phyloP scores from a whole-genome alignment of 208 protist species.

The Acanthamoeba lenticulata region DNA sequence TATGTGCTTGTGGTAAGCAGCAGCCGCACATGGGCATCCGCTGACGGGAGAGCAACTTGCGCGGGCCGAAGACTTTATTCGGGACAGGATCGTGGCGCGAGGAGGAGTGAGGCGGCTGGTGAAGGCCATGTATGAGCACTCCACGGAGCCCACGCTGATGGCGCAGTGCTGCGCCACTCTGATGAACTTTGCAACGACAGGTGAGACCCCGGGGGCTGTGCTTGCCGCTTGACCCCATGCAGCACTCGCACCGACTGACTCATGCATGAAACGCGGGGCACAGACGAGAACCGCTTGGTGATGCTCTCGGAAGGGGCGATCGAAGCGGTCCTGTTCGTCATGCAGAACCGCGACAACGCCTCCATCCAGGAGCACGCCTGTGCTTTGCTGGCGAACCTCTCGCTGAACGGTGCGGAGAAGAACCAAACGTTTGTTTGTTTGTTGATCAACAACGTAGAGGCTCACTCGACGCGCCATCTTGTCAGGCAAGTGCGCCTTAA shows the following conservation, averaged over 20 bases:
- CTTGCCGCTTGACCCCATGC: not conserved
- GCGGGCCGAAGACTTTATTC: not conserved
- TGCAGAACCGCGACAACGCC: constrained; percentile 1
- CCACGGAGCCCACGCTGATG: not conserved
- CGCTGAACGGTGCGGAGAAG: not conserved
- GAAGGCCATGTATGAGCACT: constrained; percentile 19
- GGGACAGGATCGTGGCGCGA: not conserved
- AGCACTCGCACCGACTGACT: too few relatives aligned
- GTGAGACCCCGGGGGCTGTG: not conserved
- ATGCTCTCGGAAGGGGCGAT: constrained; percentile 15
- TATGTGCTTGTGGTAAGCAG: too few relatives aligned
- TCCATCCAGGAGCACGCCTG: not conserved
- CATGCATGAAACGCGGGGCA: too few relatives aligned
- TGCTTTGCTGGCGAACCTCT: constrained; percentile 3
- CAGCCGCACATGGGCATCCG: too few relatives aligned
- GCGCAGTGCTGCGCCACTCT: not conserved
- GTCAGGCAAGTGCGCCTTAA: constrained; percentile 16
- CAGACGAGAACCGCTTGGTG: not conserved
- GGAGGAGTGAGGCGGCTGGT: constrained; percentile 12
- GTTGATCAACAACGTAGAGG: too few relatives aligned
- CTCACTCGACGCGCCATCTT: too few relatives aligned
- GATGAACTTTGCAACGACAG: constrained; percentile 34
- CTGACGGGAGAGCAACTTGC: too few relatives aligned
- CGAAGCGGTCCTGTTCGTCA: constrained; percentile 1
- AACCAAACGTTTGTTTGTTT: not conserved